These are phyloP conservation scores for Lavandula angustifolia DNA, from an alignment of 257 asterid genomes.

Conservation along the genomic window DNA sequence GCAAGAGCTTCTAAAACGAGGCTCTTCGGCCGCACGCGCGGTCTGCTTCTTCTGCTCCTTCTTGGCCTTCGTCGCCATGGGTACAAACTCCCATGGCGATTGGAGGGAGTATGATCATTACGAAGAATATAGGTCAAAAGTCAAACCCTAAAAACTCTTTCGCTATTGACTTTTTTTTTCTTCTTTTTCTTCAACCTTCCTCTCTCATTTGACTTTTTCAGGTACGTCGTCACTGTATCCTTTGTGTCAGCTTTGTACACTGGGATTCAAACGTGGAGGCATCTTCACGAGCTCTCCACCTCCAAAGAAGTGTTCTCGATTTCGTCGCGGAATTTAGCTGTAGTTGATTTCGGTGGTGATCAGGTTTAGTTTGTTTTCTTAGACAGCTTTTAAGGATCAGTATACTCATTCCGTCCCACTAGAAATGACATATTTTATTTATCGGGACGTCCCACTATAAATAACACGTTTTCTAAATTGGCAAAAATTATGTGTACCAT, in stretches of 20 bases:
- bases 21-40: slow-evolving; percentile 46
- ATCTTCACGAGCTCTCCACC: slow-evolving; percentile 46
- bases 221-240: slow-evolving; percentile 67
- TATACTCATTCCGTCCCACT: too few relatives aligned
- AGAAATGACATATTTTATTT: too few relatives aligned
- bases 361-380: slow-evolving; percentile 48
- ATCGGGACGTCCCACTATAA: too few relatives aligned
- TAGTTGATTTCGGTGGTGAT: slow-evolving; percentile 62
- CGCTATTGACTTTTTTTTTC: neutral
- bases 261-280: slow-evolving; percentile 51
- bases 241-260: slow-evolving; percentile 67
- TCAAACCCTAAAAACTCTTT: too few relatives aligned
- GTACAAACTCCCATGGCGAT: slow-evolving; percentile 67
- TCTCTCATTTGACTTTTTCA: slow-evolving; percentile 17
- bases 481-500: too few relatives aligned
- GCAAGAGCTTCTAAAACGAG: slow-evolving; percentile 53
- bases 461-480: too few relatives aligned
- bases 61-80: slow-evolving; percentile 74
- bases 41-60: slow-evolving; percentile 56
- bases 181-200: neutral
- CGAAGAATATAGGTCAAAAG: slow-evolving; percentile 64
- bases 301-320: slow-evolving; percentile 41
- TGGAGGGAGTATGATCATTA: slow-evolving; percentile 60
- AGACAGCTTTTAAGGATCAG: neutral
- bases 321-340: slow-evolving; percentile 35